Evolutionary conservation across 306 rosid genomes (phyloP), one percentile per base, ranked within the genome.

Genomic region (Bauhinia variegata): DNA sequence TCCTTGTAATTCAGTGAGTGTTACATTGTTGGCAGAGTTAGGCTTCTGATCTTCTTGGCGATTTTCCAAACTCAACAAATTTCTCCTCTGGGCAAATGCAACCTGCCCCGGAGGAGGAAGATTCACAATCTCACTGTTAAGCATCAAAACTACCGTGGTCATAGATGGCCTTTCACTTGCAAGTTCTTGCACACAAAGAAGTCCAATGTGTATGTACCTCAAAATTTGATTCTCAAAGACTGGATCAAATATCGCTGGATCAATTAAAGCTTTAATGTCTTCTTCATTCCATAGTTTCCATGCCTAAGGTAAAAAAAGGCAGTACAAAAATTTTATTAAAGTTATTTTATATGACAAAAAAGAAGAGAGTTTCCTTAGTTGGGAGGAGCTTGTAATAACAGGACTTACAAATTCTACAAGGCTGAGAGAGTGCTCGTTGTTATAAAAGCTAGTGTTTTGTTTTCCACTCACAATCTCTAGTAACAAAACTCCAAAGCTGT

Each of bases 381-480:
- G 9, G 1, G 14, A 44, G 3, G 8, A 6, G 9, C 2, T 16
- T 28, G 16, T 17, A 4, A 16, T 18, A 10, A 15, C 34, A 16
- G 56, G 11, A n/a, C 72, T 37, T 65, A 65, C 73, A 49, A 57
- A 61, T 53, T 46, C 66, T 15, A 68, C n/a, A 36, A 80, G 81
- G 36, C 72, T 71, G 43, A 67, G 71, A 63, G 60, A 32, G 1
- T 49, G 36, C 7, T 71, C 72, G 66, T 79, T 52, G 2, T 60
- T 38, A 7, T 75, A 60, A 59, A 66, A 80, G 59, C 78, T 80
- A 28, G 68, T 61, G 37, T 75, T 75, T 66, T 75, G 75, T 60
- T 49, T 75, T 34, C 78, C 84, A 0, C 80, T 75, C 9, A 74
- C 30, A 63, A 69, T 74, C 37, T 79, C 83, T 6, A 79, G 9